phyloP scores from a whole-genome alignment of 148 eudicot species.

The Camellia japonica region DNA sequence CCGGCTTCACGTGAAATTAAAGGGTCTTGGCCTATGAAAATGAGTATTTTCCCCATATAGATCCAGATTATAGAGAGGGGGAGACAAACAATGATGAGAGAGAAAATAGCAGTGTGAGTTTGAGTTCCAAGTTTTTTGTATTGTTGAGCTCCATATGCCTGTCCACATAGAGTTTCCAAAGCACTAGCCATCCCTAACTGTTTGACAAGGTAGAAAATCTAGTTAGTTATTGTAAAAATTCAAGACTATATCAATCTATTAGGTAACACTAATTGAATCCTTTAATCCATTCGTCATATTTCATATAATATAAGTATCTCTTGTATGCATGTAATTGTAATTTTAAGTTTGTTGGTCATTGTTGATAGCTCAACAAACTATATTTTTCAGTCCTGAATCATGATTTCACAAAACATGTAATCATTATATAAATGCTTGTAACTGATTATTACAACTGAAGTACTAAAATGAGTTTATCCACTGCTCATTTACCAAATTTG shows the following conservation, averaged over 20 bases:
- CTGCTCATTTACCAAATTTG: too few species aligned
- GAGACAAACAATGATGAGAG: conserved; percentile 53
- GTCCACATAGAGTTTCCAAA: conserved; percentile 82
- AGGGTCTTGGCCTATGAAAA: conserved; percentile 73
- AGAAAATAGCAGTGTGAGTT: conserved; percentile 74
- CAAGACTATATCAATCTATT: neutral
- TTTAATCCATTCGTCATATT: neutral
- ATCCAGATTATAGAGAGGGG: conserved; percentile 71
- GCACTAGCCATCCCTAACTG: conserved; percentile 83
- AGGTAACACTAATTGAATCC: neutral
- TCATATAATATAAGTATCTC: neutral
- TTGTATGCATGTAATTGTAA: too few species aligned
- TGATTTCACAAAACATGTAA: neutral
- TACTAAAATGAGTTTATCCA: neutral
- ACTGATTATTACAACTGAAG: neutral
- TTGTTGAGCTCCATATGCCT: conserved; percentile 83
- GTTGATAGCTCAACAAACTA: neutral
- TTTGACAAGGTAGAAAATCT: conserved; percentile 14
- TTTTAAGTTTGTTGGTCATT: too few species aligned
- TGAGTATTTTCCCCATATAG: conserved; percentile 48
- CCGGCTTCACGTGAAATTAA: conserved; percentile 72
- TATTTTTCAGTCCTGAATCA: neutral
- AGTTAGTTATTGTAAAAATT: neutral
- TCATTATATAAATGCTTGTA: neutral
- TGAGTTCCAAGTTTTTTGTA: conserved; percentile 76